Percentiles rank a stretch among this genome's conserved stretches.
Evolutionary conservation across 768 basidiomycete genomes (phyloP).

Genomic region (Antrodiella citrinella): DNA sequence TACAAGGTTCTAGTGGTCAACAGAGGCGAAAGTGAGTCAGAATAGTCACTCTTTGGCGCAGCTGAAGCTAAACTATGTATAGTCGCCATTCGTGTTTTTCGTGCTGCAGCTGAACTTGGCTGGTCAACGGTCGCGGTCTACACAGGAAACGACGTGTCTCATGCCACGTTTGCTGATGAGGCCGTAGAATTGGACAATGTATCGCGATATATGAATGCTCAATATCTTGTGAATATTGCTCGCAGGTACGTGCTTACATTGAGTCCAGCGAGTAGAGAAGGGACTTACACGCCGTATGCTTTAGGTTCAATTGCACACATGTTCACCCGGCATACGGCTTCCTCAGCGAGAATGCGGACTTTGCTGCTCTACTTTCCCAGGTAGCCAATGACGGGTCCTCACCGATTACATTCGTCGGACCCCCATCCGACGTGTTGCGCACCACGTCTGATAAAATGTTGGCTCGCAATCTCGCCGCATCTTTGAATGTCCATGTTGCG

Average conservation of each 20-base stretch:
- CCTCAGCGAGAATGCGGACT: slow-evolving; percentile 22
- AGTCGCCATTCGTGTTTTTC: slow-evolving; percentile 25
- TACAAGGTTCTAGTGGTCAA: slow-evolving; percentile 24
- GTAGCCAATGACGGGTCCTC: slow-evolving; percentile 11
- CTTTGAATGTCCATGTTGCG: slow-evolving; percentile 24
- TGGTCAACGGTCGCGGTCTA: slow-evolving; percentile 24
- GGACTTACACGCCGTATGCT: no score
- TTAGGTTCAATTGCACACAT: slow-evolving; percentile 17
- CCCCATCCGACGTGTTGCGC: slow-evolving; percentile 17
- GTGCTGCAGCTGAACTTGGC: slow-evolving; percentile 19
- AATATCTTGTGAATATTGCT: slow-evolving; percentile 16
- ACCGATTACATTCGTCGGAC: slow-evolving; percentile 21
- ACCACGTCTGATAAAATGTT: slow-evolving; percentile 16
- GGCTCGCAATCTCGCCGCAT: slow-evolving; percentile 20
- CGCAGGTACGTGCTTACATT: slow-evolving; percentile 4
- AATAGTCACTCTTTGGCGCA: neutral
- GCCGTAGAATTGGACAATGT: slow-evolving; percentile 14
- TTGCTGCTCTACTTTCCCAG: slow-evolving; percentile 19
- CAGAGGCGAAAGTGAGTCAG: slow-evolving; percentile 27
- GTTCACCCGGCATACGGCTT: slow-evolving; percentile 23
- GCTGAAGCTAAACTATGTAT: neutral
- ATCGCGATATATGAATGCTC: slow-evolving; percentile 8
- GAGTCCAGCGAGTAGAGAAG: neutral
- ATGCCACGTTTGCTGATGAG: slow-evolving; percentile 21
- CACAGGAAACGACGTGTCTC: slow-evolving; percentile 17